These are phyloP conservation scores for Apiospora saccharicola DNA, from an alignment of 2,329 filamentous ascomycete species.

Conservation along the genomic window DNA sequence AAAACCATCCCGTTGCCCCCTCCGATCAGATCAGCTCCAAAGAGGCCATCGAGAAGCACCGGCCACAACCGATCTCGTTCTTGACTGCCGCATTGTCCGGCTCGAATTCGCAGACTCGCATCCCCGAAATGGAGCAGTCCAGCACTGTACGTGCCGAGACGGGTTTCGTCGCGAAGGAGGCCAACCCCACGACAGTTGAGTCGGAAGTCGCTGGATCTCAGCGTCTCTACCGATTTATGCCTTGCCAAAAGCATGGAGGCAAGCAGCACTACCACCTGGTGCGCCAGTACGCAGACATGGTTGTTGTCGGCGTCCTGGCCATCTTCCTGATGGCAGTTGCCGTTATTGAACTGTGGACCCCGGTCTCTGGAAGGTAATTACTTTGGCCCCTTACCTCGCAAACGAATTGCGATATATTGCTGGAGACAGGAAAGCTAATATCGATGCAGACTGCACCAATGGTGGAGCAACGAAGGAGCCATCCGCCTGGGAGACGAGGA, in stretches of 20 bases:
- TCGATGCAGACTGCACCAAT: slow-evolving; percentile 31
- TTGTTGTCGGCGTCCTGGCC: slow-evolving; percentile 36
- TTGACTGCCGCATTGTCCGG: slow-evolving; percentile 21
- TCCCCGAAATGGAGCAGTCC: slow-evolving; percentile 33
- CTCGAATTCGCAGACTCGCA: slow-evolving; percentile 30
- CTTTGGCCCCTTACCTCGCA: not conserved
- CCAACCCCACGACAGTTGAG: slow-evolving; percentile 39
- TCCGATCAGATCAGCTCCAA: not conserved
- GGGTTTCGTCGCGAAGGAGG: slow-evolving; percentile 33
- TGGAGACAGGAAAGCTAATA: not conserved
- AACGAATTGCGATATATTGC: not conserved
- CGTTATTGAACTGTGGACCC: slow-evolving; percentile 36
- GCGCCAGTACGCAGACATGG: slow-evolving; percentile 38
- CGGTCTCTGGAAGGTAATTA: slow-evolving; percentile 36
- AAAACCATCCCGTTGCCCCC: not conserved
- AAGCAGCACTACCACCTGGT: slow-evolving; percentile 36
- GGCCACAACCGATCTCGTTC: slow-evolving; percentile 19
- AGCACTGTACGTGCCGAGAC: slow-evolving; percentile 41
- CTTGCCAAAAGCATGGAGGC: slow-evolving; percentile 36
- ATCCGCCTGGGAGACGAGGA: slow-evolving; percentile 36
- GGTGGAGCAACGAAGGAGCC: slow-evolving; percentile 31
- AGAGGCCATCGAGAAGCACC: not conserved
- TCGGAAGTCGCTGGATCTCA: slow-evolving; percentile 39
- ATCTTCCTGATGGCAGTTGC: slow-evolving; percentile 33
- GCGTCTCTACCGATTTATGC: slow-evolving; percentile 37